A percentile compares a stretch with the other conserved stretches of the same genome.
Evolutionary conservation across 768 basidiomycete genomes (phyloP).

Genomic region (Phanerodontia chrysosporium): DNA sequence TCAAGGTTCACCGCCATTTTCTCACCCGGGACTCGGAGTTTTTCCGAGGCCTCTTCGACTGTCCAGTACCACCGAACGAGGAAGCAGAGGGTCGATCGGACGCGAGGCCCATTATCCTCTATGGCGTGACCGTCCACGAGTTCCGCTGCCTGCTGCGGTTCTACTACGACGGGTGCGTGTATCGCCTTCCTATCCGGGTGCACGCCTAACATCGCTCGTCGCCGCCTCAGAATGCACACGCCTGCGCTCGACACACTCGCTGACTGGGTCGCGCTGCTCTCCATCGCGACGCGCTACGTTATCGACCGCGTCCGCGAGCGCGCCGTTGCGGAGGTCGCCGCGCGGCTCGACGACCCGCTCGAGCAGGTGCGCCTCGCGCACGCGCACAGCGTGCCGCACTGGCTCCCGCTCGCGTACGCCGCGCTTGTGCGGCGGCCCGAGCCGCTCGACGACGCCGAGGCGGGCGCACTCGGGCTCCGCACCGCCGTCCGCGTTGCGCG

Average conservation of each 20-base stretch:
- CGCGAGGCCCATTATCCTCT: constrained; percentile 29
- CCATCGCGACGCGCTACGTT: constrained; percentile 35
- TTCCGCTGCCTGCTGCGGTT: constrained; percentile 37
- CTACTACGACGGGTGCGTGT: constrained; percentile 35
- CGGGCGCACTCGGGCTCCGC: constrained; percentile 20
- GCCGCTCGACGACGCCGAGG: constrained; percentile 22
- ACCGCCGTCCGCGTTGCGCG: constrained; percentile 20
- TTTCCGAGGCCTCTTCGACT: constrained; percentile 35
- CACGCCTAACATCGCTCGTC: background rate
- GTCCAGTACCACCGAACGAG: constrained; percentile 19
- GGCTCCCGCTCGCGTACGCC: constrained; percentile 22
- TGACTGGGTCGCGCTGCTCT: constrained; percentile 35
- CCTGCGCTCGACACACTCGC: constrained; percentile 14
- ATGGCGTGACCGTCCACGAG: constrained; percentile 29
- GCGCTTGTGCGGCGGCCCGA: constrained; percentile 19
- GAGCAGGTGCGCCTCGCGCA: constrained; percentile 16
- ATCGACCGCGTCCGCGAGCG: constrained; percentile 32
- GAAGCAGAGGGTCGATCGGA: constrained; percentile 29
- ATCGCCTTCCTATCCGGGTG: background rate
- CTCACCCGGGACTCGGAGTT: constrained; percentile 34
- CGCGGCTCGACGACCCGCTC: constrained; percentile 25
- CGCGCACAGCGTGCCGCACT: constrained; percentile 12
- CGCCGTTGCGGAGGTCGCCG: constrained; percentile 27
- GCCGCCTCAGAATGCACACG: constrained; percentile 14
- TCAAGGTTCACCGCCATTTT: constrained; percentile 38